Conservation (phyloP, 768 basidiomycete genomes). For the Pholiota molesta region DNA sequence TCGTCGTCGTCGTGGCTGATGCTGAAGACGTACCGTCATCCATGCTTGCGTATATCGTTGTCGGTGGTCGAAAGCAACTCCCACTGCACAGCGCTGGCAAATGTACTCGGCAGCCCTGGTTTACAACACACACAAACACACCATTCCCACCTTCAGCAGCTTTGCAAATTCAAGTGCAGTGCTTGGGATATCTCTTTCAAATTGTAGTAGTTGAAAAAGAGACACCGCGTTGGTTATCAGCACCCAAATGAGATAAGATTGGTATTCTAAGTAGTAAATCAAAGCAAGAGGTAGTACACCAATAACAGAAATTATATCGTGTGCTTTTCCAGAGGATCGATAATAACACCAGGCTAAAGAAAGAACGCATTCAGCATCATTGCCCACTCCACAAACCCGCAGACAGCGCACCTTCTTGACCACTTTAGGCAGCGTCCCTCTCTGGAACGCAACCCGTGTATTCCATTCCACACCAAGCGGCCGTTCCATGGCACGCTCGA, state of each 20-base stretch:
- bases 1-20: conserved; percentile 71
- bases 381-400: background rate
- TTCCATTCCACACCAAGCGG: conserved; percentile 95
- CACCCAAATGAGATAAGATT: background rate
- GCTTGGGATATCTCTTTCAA: too few relatives aligned
- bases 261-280: background rate
- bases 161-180: too few relatives aligned
- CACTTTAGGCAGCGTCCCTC: conserved; percentile 81
- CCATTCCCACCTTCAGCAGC: conserved; percentile 14
- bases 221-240: background rate
- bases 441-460: conserved; percentile 81
- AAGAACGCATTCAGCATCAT: conserved; percentile 11
- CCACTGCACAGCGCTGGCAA: conserved; percentile 10
- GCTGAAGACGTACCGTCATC: conserved; percentile 84
- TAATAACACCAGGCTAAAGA: conserved; percentile 66
- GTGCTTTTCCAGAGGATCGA: conserved; percentile 65
- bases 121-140: conserved; percentile 11
- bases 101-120: background rate
- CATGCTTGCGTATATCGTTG: conserved; percentile 36
- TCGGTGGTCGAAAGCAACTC: conserved; percentile 1
- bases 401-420: conserved; percentile 74
- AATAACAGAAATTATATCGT: background rate
- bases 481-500: conserved; percentile 78
- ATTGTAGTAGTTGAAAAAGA: too few relatives aligned
- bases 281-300: background rate